Percentiles rank a stretch among this genome's conserved stretches.
Evolutionary conservation across 2,329 filamentous ascomycete genomes (phyloP).

Genomic region (Ampelomyces quisqualis): DNA sequence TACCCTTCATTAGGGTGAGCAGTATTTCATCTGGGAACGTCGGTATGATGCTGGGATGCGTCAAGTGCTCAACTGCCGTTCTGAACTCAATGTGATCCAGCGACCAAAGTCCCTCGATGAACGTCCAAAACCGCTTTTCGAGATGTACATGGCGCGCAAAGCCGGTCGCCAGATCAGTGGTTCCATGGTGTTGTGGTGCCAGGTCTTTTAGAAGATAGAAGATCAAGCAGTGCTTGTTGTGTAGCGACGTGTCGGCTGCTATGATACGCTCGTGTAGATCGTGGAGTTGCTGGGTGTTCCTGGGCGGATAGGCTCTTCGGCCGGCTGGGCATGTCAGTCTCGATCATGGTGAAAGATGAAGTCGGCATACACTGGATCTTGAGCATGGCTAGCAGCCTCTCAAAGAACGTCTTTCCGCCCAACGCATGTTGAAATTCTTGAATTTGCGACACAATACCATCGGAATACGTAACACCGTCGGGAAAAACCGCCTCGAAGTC

Average conservation of each 20-base stretch:
- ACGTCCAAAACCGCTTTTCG: conserved; percentile 73
- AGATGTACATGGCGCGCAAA: conserved; percentile 67
- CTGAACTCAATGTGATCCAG: conserved; percentile 70
- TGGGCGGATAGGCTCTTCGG: conserved; percentile 72
- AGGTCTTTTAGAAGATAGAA: conserved; percentile 83
- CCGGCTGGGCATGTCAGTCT: conserved; percentile 35
- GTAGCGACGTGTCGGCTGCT: conserved; percentile 62
- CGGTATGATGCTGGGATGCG: conserved; percentile 74
- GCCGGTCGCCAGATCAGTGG: conserved; percentile 53
- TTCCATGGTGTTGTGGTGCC: conserved; percentile 51
- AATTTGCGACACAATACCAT: conserved; percentile 56
- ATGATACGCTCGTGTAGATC: conserved; percentile 71
- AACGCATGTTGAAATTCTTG: conserved; percentile 66
- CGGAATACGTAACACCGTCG: conserved; percentile 32
- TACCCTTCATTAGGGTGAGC: conserved; percentile 60
- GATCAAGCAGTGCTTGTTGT: conserved; percentile 79
- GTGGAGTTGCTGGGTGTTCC: conserved; percentile 65
- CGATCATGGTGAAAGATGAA: background rate
- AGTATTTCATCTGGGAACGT: conserved; percentile 85
- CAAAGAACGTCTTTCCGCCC: conserved; percentile 73
- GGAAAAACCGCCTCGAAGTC: conserved; percentile 68
- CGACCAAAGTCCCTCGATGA: conserved; percentile 80
- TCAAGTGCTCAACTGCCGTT: conserved; percentile 69
- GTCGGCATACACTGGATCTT: conserved; percentile 65
- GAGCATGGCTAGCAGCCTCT: conserved; percentile 70